Conservation (phyloP, 352 stramenopile species). For the Phytophthora pisi region DNA sequence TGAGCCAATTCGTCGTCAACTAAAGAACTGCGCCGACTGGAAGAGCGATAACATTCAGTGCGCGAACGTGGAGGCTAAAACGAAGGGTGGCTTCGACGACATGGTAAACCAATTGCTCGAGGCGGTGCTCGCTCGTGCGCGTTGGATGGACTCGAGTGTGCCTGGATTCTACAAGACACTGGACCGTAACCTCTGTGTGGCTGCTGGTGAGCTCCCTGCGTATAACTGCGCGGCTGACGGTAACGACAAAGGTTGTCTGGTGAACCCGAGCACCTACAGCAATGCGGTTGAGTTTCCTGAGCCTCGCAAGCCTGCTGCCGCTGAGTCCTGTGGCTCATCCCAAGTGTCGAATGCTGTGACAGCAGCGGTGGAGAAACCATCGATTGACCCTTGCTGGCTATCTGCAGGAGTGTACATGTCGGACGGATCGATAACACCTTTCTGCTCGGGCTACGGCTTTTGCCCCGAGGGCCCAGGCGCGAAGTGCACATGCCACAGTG, state of each 20-base stretch:
- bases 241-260: conserved; percentile 52
- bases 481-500: conserved; percentile 64
- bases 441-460: conserved; percentile 74
- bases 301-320: conserved; percentile 33
- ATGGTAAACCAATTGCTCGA: conserved; percentile 41
- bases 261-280: conserved; percentile 43
- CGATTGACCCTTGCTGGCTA: conserved; percentile 84
- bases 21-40: conserved; percentile 53
- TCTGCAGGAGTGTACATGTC: conserved; percentile 60
- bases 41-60: conserved; percentile 61
- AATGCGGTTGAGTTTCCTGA: conserved; percentile 50
- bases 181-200: conserved; percentile 37
- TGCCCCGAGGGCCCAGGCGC: conserved; percentile 68
- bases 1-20: conserved; percentile 51
- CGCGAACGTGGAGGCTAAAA: conserved; percentile 47
- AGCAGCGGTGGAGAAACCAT: conserved; percentile 36
- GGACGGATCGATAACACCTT: conserved; percentile 61
- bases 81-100: conserved; percentile 44
- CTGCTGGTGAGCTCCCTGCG: conserved; percentile 46
- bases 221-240: conserved; percentile 63
- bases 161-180: conserved; percentile 47
- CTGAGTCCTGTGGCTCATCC: conserved; percentile 18
- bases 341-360: not conserved
- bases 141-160: conserved; percentile 64
- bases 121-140: conserved; percentile 41